A percentile compares a stretch with the other conserved stretches of the same genome.
These are phyloP conservation scores for Trifolium subterraneum DNA, from an alignment of 306 rosid species.

Conservation along the genomic window DNA sequence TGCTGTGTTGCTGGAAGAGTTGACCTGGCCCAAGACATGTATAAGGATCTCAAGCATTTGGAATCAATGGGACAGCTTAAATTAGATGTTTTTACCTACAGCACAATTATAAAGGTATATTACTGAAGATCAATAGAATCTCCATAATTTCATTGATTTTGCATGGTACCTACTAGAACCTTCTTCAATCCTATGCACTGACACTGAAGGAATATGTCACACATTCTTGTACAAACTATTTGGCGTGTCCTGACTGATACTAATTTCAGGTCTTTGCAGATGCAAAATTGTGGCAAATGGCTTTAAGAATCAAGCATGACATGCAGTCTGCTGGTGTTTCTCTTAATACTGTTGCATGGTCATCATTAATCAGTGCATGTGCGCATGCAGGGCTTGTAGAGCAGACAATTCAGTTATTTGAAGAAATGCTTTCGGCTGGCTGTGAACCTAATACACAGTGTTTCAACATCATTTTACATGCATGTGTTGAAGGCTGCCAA, in stretches of 20 bases:
- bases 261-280: slow-evolving; percentile 85
- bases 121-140: slow-evolving; percentile 27
- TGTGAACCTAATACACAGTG: slow-evolving; percentile 92
- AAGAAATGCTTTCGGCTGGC: slow-evolving; percentile 86
- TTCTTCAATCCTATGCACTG: slow-evolving; percentile 11
- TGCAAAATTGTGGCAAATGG: slow-evolving; percentile 88
- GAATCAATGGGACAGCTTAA: slow-evolving; percentile 79
- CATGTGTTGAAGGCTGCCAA: slow-evolving; percentile 94
- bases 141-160: slow-evolving; percentile 34
- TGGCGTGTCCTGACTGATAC: slow-evolving; percentile 41
- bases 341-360: slow-evolving; percentile 84
- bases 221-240: slow-evolving; percentile 19
- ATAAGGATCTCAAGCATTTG: slow-evolving; percentile 76
- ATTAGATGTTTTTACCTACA: slow-evolving; percentile 94
- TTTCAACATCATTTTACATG: slow-evolving; percentile 87
- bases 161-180: slow-evolving; percentile 12
- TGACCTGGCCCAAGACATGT: slow-evolving; percentile 86
- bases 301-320: slow-evolving; percentile 81
- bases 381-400: slow-evolving; percentile 96
- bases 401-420: slow-evolving; percentile 80
- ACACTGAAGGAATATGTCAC: slow-evolving; percentile 14
- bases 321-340: slow-evolving; percentile 85
- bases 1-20: slow-evolving; percentile 94
- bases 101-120: slow-evolving; percentile 91
- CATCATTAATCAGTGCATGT: slow-evolving; percentile 90